phyloP scores from a whole-genome alignment of 371 early-diverging fungal genomes.

The Amoeboradix gromovi region DNA sequence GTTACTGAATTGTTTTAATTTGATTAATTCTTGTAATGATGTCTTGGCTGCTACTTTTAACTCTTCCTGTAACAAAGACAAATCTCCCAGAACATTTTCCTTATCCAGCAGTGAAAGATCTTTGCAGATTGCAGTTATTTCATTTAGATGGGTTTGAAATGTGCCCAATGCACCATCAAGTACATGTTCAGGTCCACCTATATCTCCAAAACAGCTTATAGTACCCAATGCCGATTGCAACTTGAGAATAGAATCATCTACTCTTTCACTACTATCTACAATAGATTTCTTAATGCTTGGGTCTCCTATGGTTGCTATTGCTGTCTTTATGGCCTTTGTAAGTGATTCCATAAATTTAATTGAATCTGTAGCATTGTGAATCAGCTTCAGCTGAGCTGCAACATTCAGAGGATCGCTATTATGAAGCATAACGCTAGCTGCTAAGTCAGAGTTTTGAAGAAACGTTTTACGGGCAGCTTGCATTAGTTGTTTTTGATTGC shows the following conservation, averaged over 20 bases:
- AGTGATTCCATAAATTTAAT: constrained; percentile 8
- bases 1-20: not conserved
- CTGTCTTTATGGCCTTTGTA: constrained; percentile 9
- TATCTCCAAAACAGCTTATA: constrained; percentile 1
- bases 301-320: constrained; percentile 14
- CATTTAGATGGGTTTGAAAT: not conserved
- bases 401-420: constrained; percentile 9
- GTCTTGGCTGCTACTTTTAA: not conserved
- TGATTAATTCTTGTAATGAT: not conserved
- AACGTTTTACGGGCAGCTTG: constrained; percentile 8
- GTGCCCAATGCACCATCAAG: not conserved
- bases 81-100: not conserved
- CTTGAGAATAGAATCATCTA: constrained; percentile 2
- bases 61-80: not conserved
- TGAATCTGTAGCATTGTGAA: constrained; percentile 12
- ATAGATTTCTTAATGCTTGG: constrained; percentile 8
- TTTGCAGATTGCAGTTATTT: not conserved
- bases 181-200: not conserved
- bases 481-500: constrained; percentile 15
- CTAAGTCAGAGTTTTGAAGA: constrained; percentile 8
- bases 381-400: constrained; percentile 10
- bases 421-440: constrained; percentile 6
- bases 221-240: constrained; percentile 5
- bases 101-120: not conserved
- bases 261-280: constrained; percentile 4